Evolutionary conservation across 192 early-diverging fungal genomes (phyloP).

Genomic region (Ramicandelaber brevisporus): DNA sequence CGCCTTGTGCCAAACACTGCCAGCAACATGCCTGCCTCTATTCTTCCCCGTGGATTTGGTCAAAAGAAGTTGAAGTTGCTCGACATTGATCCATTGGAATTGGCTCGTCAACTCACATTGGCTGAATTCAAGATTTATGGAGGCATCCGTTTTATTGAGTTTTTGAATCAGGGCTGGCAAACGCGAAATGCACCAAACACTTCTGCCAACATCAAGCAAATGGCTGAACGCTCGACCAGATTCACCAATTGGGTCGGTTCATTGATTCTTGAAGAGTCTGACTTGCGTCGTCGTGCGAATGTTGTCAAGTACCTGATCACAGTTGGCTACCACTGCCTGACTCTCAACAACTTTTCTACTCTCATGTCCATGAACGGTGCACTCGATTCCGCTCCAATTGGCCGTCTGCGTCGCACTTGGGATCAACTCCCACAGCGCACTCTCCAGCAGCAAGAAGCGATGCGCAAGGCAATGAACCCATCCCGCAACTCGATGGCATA

Average conservation of each 20-base stretch:
- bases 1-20: slow-evolving; percentile 33
- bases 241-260: slow-evolving; percentile 71
- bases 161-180: slow-evolving; percentile 85
- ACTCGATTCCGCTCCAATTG: slow-evolving; percentile 66
- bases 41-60: slow-evolving; percentile 56
- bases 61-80: slow-evolving; percentile 51
- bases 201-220: slow-evolving; percentile 60
- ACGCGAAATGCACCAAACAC: slow-evolving; percentile 18
- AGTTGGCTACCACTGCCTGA: slow-evolving; percentile 55
- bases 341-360: slow-evolving; percentile 85
- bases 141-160: slow-evolving; percentile 68
- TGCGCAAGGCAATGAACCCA: slow-evolving; percentile 52
- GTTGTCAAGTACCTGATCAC: slow-evolving; percentile 68
- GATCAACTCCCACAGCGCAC: slow-evolving; percentile 36
- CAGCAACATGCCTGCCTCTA: slow-evolving; percentile 41
- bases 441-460: slow-evolving; percentile 24
- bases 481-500: slow-evolving; percentile 63
- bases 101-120: slow-evolving; percentile 87
- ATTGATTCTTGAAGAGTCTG: slow-evolving; percentile 53
- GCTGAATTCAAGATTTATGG: slow-evolving; percentile 66
- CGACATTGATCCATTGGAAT: slow-evolving; percentile 77
- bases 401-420: slow-evolving; percentile 80
- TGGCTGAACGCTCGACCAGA: slow-evolving; percentile 64
- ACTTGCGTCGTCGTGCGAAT: slow-evolving; percentile 46
- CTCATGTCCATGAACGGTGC: slow-evolving; percentile 76